Percentiles rank a stretch among this genome's conserved stretches.
Evolutionary conservation across 2,329 filamentous ascomycete species (phyloP).

Genomic region (Ceratocystis lukuohia): DNA sequence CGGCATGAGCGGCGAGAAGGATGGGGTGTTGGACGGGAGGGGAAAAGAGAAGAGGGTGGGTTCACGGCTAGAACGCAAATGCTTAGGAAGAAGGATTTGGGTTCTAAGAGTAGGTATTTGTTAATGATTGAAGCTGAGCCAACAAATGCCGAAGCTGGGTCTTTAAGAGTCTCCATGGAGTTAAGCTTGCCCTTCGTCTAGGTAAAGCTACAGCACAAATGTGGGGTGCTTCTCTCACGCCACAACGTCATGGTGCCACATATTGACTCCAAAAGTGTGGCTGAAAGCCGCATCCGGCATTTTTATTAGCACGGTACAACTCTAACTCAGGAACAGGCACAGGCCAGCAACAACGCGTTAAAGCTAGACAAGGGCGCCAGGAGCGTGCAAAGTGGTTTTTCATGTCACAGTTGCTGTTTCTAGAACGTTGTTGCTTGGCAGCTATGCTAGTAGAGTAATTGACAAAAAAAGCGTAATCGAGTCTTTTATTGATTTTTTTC

Average conservation of each 20-base stretch:
- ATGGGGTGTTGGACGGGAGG: neutral
- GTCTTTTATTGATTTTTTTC: neutral
- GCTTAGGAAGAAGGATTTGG: too few species aligned
- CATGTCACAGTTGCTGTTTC: neutral
- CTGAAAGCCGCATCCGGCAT: neutral
- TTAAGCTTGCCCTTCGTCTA: too few species aligned
- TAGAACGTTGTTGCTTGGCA: neutral
- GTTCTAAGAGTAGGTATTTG: too few species aligned
- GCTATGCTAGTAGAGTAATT: neutral
- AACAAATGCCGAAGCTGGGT: too few species aligned
- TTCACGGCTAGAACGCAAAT: too few species aligned
- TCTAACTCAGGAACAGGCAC: neutral
- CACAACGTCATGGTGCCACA: slow-evolving; percentile 5
- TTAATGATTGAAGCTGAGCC: too few species aligned
- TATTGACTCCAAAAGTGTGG: neutral
- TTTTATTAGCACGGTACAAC: neutral
- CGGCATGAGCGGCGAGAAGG: slow-evolving; percentile 1
- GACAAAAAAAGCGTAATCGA: neutral
- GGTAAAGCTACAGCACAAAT: neutral
- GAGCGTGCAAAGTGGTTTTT: slow-evolving; percentile 16
- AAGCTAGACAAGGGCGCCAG: neutral
- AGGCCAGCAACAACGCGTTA: neutral
- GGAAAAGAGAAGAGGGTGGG: neutral
- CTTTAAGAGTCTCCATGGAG: too few species aligned
- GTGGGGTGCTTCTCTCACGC: neutral